Evolutionary conservation across 257 asterid genomes (phyloP).

Genomic region (Solanum sparsipilum): DNA sequence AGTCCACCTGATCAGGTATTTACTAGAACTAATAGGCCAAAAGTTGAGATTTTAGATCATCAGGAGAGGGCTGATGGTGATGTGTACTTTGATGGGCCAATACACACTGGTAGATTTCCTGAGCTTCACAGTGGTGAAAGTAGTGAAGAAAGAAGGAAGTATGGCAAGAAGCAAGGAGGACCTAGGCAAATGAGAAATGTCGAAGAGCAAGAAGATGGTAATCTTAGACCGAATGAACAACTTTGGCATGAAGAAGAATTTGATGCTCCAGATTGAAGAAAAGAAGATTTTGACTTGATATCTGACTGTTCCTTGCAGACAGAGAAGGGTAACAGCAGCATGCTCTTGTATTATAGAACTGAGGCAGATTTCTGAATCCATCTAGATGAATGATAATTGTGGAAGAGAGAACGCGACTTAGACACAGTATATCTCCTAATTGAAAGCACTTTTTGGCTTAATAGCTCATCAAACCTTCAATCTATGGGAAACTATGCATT

Average conservation of each 20-base stretch:
- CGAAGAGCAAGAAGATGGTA: constrained; percentile 35
- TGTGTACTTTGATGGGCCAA: constrained; percentile 4
- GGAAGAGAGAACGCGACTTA: not conserved
- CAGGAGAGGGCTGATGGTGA: constrained; percentile 43
- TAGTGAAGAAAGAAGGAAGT: constrained; percentile 58
- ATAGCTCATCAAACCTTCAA: not conserved
- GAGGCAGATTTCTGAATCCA: not conserved
- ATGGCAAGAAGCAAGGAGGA: constrained; percentile 37
- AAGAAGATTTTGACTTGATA: not conserved
- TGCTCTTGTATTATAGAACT: not conserved
- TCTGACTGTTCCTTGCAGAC: not conserved
- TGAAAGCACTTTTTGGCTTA: not conserved
- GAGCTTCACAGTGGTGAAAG: constrained; percentile 22
- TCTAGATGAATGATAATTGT: not conserved
- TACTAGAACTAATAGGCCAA: constrained; percentile 28
- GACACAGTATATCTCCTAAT: not conserved
- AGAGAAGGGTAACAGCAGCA: not conserved
- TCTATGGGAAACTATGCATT: not conserved
- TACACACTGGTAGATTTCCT: not conserved
- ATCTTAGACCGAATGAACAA: not conserved
- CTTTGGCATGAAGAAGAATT: not conserved
- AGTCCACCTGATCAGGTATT: constrained; percentile 34
- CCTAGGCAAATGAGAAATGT: constrained; percentile 40
- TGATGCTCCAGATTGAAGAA: not conserved
- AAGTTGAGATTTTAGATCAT: constrained; percentile 40